A percentile compares a stretch with the other conserved stretches of the same genome.
Conservation (phyloP, 805 yeast species). For the Cyberlindnera bimundalis region DNA sequence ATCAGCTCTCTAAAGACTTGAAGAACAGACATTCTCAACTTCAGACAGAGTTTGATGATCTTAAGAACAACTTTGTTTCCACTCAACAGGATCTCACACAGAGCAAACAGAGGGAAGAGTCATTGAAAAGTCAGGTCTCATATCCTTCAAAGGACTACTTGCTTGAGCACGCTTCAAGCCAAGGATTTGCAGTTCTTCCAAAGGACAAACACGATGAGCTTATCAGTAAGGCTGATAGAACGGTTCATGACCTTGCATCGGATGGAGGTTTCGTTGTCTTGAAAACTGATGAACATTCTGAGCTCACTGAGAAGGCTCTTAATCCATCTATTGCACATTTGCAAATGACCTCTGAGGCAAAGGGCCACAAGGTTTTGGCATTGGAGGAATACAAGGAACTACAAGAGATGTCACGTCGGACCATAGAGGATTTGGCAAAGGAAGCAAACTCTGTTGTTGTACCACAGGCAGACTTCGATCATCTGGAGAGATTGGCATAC, state of each 20-base stretch:
- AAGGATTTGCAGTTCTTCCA: constrained; percentile 29
- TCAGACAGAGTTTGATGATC: constrained; percentile 6
- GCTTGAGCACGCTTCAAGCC: constrained; percentile 26
- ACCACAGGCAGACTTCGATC: constrained; percentile 8
- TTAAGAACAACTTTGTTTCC: neutral
- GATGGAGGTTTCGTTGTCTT: constrained; percentile 17
- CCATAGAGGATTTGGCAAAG: constrained; percentile 20
- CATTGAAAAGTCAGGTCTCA: constrained; percentile 16
- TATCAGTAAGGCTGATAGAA: constrained; percentile 18
- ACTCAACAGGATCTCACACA: constrained; percentile 6
- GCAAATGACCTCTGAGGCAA: constrained; percentile 9
- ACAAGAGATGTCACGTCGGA: constrained; percentile 13
- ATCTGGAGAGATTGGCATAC: constrained; percentile 15
- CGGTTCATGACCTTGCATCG: constrained; percentile 23
- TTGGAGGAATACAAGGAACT: constrained; percentile 17
- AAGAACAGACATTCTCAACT: constrained; percentile 4
- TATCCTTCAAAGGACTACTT: constrained; percentile 34
- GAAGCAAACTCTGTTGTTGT: constrained; percentile 12
- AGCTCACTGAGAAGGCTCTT: constrained; percentile 19
- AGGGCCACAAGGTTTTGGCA: constrained; percentile 21
- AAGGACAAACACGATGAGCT: constrained; percentile 21
- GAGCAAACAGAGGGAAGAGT: neutral
- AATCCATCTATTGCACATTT: constrained; percentile 25
- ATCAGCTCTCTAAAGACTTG: constrained; percentile 19
- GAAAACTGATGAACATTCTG: constrained; percentile 11